Base-by-base conservation (phyloP, 345 rosid genomes). In the Lagerstroemia speciosa region DNA sequence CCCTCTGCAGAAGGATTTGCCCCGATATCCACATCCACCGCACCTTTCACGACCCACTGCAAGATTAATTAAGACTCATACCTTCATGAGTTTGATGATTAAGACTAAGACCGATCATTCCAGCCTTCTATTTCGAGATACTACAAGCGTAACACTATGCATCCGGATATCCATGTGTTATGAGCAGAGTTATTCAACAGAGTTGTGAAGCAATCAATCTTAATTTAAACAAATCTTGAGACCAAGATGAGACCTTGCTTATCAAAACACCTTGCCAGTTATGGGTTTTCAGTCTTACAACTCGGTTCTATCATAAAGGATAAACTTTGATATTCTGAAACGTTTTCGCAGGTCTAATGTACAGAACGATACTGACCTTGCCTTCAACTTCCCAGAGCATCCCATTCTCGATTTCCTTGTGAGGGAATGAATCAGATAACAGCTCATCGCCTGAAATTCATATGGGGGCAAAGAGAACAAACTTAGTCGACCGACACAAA, bases 1-100 rank as follows among this genome's bases (percentile, higher is more conserved):
- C 87, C 98, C 67, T 92, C 99, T 3, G 99, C 93, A 58, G 98
- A 95, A 40, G 98, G 98, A 74, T 95, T 95, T 62, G 99, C 99
- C 70, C 99, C 99, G 48, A 87, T 92, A 82, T 95, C 64, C n/a
- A 95, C 98, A 77, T 86, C 83, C 0, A 92, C 48, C 0, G 97
- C 80, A 68, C 98, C 99, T 73, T 87, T 52, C 30, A 81, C 83
- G 81, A 88, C 89, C 99, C 99, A 92, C 97, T 91, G 71, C 63
- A 62, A 1, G 1, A 19, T 14, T 30, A 68, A n/a, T n/a, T n/a
- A n/a, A 38, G 32, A 14, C 27, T 46, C 57, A 57, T 26, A 38
- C 3, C 1, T 4, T 45, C 31, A 60, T 71, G 20, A 64, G 34
- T 29, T n/a, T 52, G 29, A 3, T 15, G 37, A 26, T 67, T 40